A percentile compares a stretch with the other conserved stretches of the same genome.
Evolutionary conservation across 1,284 basidiomycete species (phyloP).

Genomic region (Coriolopsis trogii): DNA sequence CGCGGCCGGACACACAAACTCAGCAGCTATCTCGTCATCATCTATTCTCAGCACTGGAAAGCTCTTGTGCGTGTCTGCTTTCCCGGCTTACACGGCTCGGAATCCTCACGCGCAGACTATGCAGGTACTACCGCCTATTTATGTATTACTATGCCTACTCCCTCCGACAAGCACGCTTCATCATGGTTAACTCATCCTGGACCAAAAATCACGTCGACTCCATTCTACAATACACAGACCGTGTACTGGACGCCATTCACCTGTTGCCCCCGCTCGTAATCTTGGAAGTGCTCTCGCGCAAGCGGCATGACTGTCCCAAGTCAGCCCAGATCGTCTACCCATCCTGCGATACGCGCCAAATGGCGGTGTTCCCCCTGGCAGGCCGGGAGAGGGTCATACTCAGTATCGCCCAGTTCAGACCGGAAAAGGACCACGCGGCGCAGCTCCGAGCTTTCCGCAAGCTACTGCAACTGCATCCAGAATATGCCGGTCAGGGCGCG

Average conservation of each 20-base stretch:
- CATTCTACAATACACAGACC: conserved; percentile 63
- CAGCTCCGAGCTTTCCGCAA: conserved; percentile 77
- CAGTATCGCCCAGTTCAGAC: conserved; percentile 91
- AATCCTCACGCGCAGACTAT: not conserved
- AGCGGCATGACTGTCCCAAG: conserved; percentile 17
- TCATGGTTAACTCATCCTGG: conserved; percentile 97
- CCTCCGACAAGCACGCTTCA: conserved; percentile 75
- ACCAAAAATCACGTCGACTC: conserved; percentile 84
- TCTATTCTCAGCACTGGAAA: conserved; percentile 66
- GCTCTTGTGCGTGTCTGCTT: conserved; percentile 59
- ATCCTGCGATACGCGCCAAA: conserved; percentile 85
- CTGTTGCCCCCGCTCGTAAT: conserved; percentile 29
- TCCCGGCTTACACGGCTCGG: not conserved
- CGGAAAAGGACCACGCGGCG: conserved; percentile 92
- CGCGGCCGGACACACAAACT: conserved; percentile 70
- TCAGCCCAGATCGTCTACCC: conserved; percentile 77
- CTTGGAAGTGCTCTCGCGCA: conserved; percentile 30
- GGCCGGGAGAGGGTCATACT: conserved; percentile 71
- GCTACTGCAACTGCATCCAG: conserved; percentile 64
- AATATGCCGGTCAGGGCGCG: conserved; percentile 43
- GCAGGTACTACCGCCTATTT: conserved; percentile 88
- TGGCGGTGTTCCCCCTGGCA: conserved; percentile 67
- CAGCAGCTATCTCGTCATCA: conserved; percentile 61
- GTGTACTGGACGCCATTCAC: conserved; percentile 48
- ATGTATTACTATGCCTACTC: conserved; percentile 83